Conservation (phyloP, 1,284 basidiomycete species). For the Moesziomyces parantarcticus region DNA sequence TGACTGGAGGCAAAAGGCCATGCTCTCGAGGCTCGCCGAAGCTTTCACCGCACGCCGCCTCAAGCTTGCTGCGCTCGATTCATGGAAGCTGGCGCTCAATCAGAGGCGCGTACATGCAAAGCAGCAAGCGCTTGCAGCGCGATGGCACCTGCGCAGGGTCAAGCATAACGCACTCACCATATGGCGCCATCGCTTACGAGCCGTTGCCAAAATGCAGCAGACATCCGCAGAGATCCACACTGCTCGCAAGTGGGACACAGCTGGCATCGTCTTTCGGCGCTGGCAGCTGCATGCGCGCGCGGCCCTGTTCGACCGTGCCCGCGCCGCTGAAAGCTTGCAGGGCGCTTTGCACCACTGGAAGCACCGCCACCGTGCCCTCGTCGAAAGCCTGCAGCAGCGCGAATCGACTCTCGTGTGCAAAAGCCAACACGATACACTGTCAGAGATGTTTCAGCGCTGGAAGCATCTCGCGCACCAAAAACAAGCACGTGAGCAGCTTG, state of each 20-base stretch:
- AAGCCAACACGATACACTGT: not conserved
- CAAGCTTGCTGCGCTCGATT: constrained; percentile 26
- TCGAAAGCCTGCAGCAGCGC: constrained; percentile 28
- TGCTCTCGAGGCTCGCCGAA: constrained; percentile 36
- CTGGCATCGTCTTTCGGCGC: constrained; percentile 1
- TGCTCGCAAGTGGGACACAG: not conserved
- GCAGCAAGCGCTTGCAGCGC: constrained; percentile 37
- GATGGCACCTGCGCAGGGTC: constrained; percentile 36
- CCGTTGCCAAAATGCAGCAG: constrained; percentile 4
- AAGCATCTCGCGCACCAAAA: constrained; percentile 6
- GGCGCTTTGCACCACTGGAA: constrained; percentile 25
- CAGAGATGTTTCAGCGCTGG: constrained; percentile 17
- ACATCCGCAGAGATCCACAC: constrained; percentile 7
- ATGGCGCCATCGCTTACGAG: constrained; percentile 12
- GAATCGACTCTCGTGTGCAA: constrained; percentile 18
- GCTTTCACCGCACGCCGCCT: constrained; percentile 39
- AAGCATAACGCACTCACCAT: constrained; percentile 16
- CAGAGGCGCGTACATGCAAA: constrained; percentile 11
- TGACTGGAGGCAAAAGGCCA: constrained; percentile 21
- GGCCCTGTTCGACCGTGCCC: constrained; percentile 20
- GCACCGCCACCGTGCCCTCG: constrained; percentile 17
- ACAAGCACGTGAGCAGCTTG: constrained; percentile 4
- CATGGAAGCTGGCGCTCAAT: constrained; percentile 24
- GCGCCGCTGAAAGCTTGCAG: constrained; percentile 5
- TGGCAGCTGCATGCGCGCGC: constrained; percentile 32